Percentiles rank a stretch among this genome's conserved stretches.
These are phyloP conservation scores for Nigrograna mackinnonii DNA, from an alignment of 2,329 filamentous ascomycete species.

Conservation along the genomic window DNA sequence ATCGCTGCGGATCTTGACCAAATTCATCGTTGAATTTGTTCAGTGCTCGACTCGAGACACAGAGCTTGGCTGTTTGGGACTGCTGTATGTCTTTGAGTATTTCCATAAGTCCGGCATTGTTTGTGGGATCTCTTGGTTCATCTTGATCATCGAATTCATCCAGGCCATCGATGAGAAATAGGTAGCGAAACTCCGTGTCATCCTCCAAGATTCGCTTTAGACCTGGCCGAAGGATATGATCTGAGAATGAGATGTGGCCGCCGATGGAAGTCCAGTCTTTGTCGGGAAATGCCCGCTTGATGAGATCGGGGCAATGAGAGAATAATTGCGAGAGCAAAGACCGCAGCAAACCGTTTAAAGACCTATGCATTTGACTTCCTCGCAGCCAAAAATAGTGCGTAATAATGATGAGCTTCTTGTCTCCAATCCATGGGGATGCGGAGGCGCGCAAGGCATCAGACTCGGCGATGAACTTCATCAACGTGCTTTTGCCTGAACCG, in stretches of 20 bases:
- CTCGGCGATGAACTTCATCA: too few relatives aligned
- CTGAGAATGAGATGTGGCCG: too few relatives aligned
- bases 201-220: too few relatives aligned
- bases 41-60: constrained; percentile 12
- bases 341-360: constrained; percentile 22
- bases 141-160: constrained; percentile 10
- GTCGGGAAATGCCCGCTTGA: constrained; percentile 1
- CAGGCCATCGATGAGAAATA: constrained; percentile 12
- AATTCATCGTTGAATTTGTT: constrained; percentile 6
- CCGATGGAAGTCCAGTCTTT: constrained; percentile 3
- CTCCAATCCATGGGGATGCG: constrained; percentile 17
- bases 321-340: constrained; percentile 22
- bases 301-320: background rate
- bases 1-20: background rate
- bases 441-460: too few relatives aligned
- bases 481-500: constrained; percentile 52
- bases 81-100: constrained; percentile 1
- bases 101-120: constrained; percentile 3
- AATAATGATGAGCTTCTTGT: constrained; percentile 4
- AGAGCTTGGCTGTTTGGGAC: constrained; percentile 6
- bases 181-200: background rate
- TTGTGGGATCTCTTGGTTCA: background rate
- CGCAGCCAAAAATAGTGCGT: constrained; percentile 33
- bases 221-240: too few relatives aligned
- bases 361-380: constrained; percentile 22